A percentile compares a stretch with the other conserved stretches of the same genome.
phyloP scores from a whole-genome alignment of 73 alveolate species.

The Tetrahymena thermophila region DNA sequence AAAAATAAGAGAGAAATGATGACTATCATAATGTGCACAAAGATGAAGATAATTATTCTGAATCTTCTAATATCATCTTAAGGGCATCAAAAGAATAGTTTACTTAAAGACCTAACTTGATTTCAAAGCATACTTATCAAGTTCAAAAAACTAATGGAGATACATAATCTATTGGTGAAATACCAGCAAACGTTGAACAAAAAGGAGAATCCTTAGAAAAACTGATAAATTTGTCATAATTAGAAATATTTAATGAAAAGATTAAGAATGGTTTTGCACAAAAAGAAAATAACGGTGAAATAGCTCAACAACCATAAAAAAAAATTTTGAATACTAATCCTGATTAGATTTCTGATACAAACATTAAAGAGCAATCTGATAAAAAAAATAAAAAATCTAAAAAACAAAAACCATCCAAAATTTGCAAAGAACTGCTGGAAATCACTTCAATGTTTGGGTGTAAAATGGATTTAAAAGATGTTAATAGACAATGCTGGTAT shows the following conservation, averaged over 20 bases:
- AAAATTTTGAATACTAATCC: not conserved
- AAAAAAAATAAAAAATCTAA: not conserved
- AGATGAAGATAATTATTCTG: not conserved
- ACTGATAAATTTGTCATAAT: not conserved
- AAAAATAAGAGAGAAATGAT: not conserved
- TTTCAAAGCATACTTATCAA: not conserved
- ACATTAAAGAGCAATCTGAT: not conserved
- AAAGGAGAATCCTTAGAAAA: not conserved
- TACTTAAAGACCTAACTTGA: not conserved
- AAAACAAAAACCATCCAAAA: not conserved
- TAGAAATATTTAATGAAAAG: not conserved
- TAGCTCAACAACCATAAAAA: no score
- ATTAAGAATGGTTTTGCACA: no score
- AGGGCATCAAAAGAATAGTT: not conserved
- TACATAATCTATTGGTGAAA: not conserved
- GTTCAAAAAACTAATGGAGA: not conserved
- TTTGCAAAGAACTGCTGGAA: not conserved
- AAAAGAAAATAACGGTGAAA: not conserved
- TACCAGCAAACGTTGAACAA: not conserved
- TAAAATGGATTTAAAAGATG: not conserved
- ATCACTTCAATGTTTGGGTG: not conserved
- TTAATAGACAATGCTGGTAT: constrained; percentile 12
- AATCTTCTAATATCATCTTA: not conserved
- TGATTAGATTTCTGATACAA: not conserved
- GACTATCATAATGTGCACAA: not conserved